These are phyloP conservation scores for Hamiltosporidium tvaerminnensis DNA, from an alignment of 371 early-diverging fungal genomes.

Conservation along the genomic window DNA sequence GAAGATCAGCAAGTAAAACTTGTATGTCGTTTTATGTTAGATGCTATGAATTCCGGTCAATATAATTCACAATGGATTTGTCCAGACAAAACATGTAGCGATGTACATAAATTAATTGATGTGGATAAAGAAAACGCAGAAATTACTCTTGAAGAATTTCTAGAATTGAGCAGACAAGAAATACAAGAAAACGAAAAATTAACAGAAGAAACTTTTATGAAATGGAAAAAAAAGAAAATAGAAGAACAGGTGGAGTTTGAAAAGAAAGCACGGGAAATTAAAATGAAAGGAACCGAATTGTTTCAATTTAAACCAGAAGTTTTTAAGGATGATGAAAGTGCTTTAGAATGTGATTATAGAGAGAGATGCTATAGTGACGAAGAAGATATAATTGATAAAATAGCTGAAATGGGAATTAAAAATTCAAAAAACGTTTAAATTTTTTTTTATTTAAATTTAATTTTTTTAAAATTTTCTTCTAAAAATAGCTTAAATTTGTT, in stretches of 20 bases:
- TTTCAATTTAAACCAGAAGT: slow-evolving; percentile 43
- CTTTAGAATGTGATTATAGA: slow-evolving; percentile 1
- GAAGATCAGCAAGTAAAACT: slow-evolving; percentile 4
- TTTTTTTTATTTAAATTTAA: no score
- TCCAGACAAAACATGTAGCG: slow-evolving; percentile 33
- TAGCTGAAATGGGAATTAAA: not conserved
- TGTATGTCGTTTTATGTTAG: slow-evolving; percentile 48
- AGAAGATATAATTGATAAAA: not conserved
- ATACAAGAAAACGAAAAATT: slow-evolving; percentile 38
- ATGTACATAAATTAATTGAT: slow-evolving; percentile 38
- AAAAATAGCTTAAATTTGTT: no score
- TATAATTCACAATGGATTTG: slow-evolving; percentile 44
- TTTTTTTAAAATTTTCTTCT: no score
- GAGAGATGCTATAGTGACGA: not conserved
- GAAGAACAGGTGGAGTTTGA: slow-evolving; percentile 40
- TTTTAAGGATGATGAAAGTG: slow-evolving; percentile 51
- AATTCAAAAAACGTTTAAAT: no score
- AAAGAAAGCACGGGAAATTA: slow-evolving; percentile 31
- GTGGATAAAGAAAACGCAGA: slow-evolving; percentile 29
- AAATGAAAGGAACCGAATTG: slow-evolving; percentile 37
- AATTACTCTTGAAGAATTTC: slow-evolving; percentile 46
- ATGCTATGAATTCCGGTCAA: slow-evolving; percentile 49
- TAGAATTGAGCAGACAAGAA: slow-evolving; percentile 43
- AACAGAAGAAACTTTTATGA: slow-evolving; percentile 48
- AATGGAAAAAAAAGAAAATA: slow-evolving; percentile 44